phyloP scores from a whole-genome alignment of 345 rosid species.

The Hibiscus syriacus region DNA sequence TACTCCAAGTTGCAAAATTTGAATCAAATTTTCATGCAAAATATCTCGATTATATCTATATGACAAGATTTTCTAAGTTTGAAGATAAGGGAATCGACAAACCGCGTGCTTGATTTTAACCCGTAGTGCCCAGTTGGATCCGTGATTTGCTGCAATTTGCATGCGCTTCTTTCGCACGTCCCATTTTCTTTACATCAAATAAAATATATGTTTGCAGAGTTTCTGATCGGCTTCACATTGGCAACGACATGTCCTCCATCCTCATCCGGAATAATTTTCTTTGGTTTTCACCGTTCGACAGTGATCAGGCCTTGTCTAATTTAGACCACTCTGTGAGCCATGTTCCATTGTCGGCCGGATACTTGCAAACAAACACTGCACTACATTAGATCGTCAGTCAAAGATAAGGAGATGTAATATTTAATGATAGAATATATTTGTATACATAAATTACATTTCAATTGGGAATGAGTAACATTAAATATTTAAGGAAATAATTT shows the following conservation, averaged over 20 bases:
- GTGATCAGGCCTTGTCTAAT: not conserved
- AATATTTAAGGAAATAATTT: no score
- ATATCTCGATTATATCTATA: no score
- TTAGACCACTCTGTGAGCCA: not conserved
- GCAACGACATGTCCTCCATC: not conserved
- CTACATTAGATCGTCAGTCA: not conserved
- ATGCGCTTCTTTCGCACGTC: not conserved
- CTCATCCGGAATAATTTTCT: not conserved
- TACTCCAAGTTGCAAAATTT: not conserved
- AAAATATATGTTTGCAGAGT: not conserved
- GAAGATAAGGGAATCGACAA: not conserved
- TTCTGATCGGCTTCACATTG: not conserved
- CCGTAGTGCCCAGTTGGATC: slow-evolving; percentile 8
- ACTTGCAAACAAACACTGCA: not conserved
- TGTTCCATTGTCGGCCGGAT: slow-evolving; percentile 1
- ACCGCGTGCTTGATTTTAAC: slow-evolving; percentile 5
- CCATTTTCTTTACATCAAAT: not conserved
- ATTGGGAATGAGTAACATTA: no score
- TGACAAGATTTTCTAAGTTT: not conserved
- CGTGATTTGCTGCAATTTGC: slow-evolving; percentile 9
- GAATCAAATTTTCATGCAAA: not conserved
- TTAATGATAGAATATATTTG: no score
- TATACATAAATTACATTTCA: no score
- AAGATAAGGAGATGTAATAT: not conserved
- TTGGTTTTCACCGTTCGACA: not conserved